Evolutionary conservation across 2,329 filamentous ascomycete species (phyloP).

Genomic region (Trichoderma citrinoviride): DNA sequence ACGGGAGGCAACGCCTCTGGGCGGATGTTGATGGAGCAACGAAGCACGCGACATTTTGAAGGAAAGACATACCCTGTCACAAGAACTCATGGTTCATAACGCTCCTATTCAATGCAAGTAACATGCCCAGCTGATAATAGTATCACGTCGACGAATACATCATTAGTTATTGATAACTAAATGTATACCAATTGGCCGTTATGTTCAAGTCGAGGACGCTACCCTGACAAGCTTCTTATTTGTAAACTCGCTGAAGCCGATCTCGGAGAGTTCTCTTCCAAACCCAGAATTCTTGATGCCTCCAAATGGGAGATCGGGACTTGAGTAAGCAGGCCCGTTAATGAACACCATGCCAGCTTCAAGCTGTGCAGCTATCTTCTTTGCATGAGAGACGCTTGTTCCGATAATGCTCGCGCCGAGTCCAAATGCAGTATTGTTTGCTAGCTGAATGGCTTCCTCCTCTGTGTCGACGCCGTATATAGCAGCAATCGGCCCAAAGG

Average conservation of each 20-base stretch:
- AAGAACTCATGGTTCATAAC: too few relatives aligned
- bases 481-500: conserved; percentile 3
- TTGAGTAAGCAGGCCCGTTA: neutral
- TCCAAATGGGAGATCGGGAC: neutral
- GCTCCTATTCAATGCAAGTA: too few relatives aligned
- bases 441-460: neutral
- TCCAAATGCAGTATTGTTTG: neutral
- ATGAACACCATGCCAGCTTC: conserved; percentile 7
- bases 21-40: too few relatives aligned
- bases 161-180: too few relatives aligned
- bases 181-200: too few relatives aligned
- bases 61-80: too few relatives aligned
- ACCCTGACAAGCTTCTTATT: neutral
- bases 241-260: neutral
- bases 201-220: neutral
- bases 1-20: too few relatives aligned
- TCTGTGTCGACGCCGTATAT: neutral
- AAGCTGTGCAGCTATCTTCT: neutral
- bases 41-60: too few relatives aligned
- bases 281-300: neutral
- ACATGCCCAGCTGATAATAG: too few relatives aligned
- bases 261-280: neutral
- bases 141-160: too few relatives aligned
- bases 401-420: neutral
- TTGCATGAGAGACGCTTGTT: neutral